A percentile compares a stretch with the other conserved stretches of the same genome.
Conservation (phyloP, 2,329 filamentous ascomycete species). For the Aspergillus brunneoviolaceus region DNA sequence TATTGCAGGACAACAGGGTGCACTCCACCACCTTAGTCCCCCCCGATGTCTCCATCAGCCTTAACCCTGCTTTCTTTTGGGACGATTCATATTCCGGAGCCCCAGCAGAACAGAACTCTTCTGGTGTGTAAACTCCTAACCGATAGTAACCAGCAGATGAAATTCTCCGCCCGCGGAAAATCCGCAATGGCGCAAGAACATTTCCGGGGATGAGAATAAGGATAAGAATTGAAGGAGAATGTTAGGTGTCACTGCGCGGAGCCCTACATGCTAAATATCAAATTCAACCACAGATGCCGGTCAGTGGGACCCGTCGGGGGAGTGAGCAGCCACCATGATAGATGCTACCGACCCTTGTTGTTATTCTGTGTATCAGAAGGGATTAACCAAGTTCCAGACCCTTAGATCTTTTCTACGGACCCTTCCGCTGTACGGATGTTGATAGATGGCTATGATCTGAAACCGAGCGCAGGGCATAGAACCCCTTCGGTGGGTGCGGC, state of each 20-base stretch:
- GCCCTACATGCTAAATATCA: not conserved
- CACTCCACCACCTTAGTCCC: not conserved
- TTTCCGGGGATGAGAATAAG: not conserved
- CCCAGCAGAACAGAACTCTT: not conserved
- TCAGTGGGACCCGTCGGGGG: not conserved
- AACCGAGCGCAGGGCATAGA: not conserved
- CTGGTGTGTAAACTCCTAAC: not conserved
- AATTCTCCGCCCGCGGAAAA: not conserved
- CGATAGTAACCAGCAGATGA: not conserved
- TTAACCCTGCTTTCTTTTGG: not conserved
- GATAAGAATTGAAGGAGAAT: not conserved
- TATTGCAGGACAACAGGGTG: not conserved
- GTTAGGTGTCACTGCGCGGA: conserved; percentile 3
- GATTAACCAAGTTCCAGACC: not conserved
- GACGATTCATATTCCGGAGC: not conserved
- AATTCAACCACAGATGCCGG: not conserved
- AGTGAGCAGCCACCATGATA: not conserved
- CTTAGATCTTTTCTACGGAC: not conserved
- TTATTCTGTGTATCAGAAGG: not conserved
- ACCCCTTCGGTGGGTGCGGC: not conserved
- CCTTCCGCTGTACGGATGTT: not conserved
- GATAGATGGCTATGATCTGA: not conserved
- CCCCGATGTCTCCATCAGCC: not conserved
- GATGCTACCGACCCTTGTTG: not conserved
- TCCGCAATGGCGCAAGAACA: not conserved